phyloP scores from a whole-genome alignment of 441 rosid genomes.

The Populus hybrid region DNA sequence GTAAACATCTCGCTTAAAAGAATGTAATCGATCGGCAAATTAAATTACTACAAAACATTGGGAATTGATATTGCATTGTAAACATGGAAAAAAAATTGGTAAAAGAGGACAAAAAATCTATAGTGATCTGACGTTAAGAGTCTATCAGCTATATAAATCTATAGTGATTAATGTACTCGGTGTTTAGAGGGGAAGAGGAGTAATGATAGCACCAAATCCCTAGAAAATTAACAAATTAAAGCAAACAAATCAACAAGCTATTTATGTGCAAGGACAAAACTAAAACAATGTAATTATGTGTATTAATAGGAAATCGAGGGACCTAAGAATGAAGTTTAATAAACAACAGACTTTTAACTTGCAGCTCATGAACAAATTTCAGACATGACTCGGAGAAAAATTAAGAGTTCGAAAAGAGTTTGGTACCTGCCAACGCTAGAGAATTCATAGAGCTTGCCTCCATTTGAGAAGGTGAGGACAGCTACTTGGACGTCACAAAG shows the following conservation, averaged over 20 bases:
- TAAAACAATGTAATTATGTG: no score
- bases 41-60: no score
- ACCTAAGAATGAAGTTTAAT: neutral
- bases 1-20: no score
- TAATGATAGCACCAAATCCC: neutral
- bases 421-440: conserved; percentile 31
- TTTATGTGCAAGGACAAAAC: neutral
- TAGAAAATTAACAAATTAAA: neutral
- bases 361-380: no score
- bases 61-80: no score
- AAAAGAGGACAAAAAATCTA: no score
- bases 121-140: no score
- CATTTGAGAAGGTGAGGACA: conserved; percentile 33
- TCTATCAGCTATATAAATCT: no score
- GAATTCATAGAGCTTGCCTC: conserved; percentile 37
- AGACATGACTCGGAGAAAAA: neutral
- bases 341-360: no score
- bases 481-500: conserved; percentile 36
- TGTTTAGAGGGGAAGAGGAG: neutral
- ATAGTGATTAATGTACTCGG: no score
- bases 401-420: neutral
- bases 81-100: no score
- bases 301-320: neutral
- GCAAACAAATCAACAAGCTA: neutral
- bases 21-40: no score